These are phyloP conservation scores for Sphagnum magellanicum DNA, from an alignment of 228 moss, liverwort and hornwort species.

Conservation along the genomic window DNA sequence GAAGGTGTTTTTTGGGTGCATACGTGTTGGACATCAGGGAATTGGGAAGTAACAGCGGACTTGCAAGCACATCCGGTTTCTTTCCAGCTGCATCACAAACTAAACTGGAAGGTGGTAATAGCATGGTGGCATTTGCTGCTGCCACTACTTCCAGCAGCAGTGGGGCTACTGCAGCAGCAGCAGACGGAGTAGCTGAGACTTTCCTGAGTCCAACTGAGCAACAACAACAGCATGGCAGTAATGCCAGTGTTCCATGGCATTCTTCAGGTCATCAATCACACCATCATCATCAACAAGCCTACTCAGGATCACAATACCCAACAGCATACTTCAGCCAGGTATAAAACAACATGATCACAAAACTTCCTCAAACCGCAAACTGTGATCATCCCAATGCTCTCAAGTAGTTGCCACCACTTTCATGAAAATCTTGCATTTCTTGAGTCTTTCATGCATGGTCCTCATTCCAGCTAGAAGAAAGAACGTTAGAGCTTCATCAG, in stretches of 20 bases:
- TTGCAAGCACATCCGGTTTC: slow-evolving; percentile 19
- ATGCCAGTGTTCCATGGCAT: slow-evolving; percentile 1
- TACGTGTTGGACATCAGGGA: slow-evolving; percentile 12
- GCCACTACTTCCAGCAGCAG: slow-evolving; percentile 4
- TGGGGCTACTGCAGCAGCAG: slow-evolving; percentile 16
- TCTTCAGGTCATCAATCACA: slow-evolving; percentile 43
- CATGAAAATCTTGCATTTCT: not conserved
- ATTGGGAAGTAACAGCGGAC: slow-evolving; percentile 19
- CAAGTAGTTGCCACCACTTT: not conserved
- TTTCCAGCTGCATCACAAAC: slow-evolving; percentile 27
- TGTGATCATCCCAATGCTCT: not conserved
- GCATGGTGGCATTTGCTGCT: slow-evolving; percentile 20
- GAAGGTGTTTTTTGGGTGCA: not conserved
- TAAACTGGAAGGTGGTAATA: slow-evolving; percentile 7
- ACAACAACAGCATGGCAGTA: slow-evolving; percentile 11
- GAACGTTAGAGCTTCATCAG: no score
- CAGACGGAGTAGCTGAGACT: slow-evolving; percentile 1
- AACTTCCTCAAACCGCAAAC: no score
- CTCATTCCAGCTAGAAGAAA: slow-evolving; percentile 10
- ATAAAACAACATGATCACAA: not conserved
- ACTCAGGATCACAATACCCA: slow-evolving; percentile 31
- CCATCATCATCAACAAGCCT: slow-evolving; percentile 34
- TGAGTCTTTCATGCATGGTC: not conserved
- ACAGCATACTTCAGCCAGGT: slow-evolving; percentile 47
- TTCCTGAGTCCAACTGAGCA: slow-evolving; percentile 11